Conservation (phyloP, 106 monocot genomes). For the Cymbidium sinense region DNA sequence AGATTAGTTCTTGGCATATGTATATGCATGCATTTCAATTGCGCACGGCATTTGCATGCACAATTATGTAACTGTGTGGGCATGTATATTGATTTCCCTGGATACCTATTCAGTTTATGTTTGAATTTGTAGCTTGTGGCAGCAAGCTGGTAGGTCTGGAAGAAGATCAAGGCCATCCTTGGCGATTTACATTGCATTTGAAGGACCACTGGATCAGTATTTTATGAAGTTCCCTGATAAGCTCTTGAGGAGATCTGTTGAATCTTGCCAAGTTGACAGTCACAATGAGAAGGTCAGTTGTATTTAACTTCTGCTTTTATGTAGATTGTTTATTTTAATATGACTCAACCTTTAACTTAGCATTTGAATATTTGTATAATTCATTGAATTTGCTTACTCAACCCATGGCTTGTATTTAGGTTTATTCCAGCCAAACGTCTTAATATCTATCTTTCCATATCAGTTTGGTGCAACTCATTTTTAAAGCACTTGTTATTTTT, state of each 20-base stretch:
- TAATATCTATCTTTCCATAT: no score
- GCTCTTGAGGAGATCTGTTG: slow-evolving; percentile 58
- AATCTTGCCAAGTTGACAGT: slow-evolving; percentile 76
- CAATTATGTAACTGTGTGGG: neutral
- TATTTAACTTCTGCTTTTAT: neutral
- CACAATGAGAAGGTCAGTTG: slow-evolving; percentile 67
- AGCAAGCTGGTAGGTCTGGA: slow-evolving; percentile 98
- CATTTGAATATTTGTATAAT: neutral
- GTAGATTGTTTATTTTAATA: neutral
- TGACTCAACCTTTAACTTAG: neutral
- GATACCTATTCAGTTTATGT: slow-evolving; percentile 4
- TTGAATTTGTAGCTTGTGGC: slow-evolving; percentile 76
- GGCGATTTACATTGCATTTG: slow-evolving; percentile 92
- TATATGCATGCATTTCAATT: neutral
- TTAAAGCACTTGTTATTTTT: neutral
- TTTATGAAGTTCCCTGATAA: slow-evolving; percentile 91
- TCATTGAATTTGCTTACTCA: neutral
- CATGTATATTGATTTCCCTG: neutral
- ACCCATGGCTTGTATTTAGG: neutral
- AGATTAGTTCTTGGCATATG: neutral
- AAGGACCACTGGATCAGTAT: slow-evolving; percentile 94
- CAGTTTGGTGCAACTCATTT: no score
- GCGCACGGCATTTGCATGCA: neutral
- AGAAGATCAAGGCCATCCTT: slow-evolving; percentile 65
- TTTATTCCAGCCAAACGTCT: no score